phyloP scores from a whole-genome alignment of 208 protist species.

The Trypanosoma lewisi region DNA sequence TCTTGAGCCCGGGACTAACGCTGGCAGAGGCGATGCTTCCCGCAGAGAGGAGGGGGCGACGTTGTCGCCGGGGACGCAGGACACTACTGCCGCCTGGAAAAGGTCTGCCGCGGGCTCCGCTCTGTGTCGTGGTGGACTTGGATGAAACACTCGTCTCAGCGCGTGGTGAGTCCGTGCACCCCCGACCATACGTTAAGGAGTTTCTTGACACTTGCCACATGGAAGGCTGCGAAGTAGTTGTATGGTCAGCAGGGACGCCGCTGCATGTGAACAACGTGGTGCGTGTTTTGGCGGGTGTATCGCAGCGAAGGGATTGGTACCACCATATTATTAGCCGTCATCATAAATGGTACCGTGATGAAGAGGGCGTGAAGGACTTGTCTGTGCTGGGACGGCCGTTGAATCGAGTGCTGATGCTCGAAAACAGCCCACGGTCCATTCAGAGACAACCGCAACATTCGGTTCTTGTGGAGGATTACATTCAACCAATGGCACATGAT shows the following conservation, averaged over 20 bases:
- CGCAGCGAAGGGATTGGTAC: conserved; percentile 59
- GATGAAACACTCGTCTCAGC: conserved; percentile 80
- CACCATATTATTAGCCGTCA: conserved; percentile 81
- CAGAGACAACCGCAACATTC: conserved; percentile 41
- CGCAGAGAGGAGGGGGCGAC: neutral
- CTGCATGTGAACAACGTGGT: conserved; percentile 73
- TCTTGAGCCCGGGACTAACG: neutral
- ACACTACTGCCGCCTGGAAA: neutral
- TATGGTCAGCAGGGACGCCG: conserved; percentile 65
- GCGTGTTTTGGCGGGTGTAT: conserved; percentile 37
- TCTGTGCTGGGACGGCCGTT: conserved; percentile 45
- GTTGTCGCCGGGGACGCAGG: neutral
- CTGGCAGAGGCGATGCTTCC: conserved; percentile 18
- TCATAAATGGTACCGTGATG: conserved; percentile 53
- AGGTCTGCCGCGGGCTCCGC: conserved; percentile 15
- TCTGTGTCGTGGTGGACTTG: conserved; percentile 79
- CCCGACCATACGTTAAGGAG: conserved; percentile 49
- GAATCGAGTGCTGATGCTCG: conserved; percentile 60
- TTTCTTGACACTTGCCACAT: conserved; percentile 48
- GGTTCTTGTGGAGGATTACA: conserved; percentile 80
- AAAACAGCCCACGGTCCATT: conserved; percentile 80
- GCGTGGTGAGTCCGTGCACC: conserved; percentile 46
- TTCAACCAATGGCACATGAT: conserved; percentile 42
- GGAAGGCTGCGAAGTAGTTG: conserved; percentile 71
- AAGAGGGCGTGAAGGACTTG: conserved; percentile 64